phyloP scores from a whole-genome alignment of 2,329 filamentous ascomycete species.

The Dothideomycetes sp. region DNA sequence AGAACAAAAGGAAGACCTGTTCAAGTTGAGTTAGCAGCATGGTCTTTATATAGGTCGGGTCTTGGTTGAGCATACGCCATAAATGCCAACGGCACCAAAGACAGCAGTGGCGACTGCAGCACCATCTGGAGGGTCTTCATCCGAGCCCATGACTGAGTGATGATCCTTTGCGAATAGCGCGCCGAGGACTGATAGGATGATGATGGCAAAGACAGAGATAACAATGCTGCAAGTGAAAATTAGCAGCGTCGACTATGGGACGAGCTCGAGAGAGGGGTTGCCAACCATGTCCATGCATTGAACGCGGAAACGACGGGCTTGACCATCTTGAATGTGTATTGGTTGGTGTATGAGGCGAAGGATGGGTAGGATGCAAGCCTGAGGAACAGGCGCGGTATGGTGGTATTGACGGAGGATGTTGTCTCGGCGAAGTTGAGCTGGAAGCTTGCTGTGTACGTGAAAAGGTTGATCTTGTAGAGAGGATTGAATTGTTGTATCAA shows the following conservation, averaged over 20 bases:
- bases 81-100: slow-evolving; percentile 80
- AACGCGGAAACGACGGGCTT: slow-evolving; percentile 87
- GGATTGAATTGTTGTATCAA: too few relatives aligned
- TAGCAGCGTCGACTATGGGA: too few relatives aligned
- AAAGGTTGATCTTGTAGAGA: too few relatives aligned
- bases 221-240: slow-evolving; percentile 49
- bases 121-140: slow-evolving; percentile 52
- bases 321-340: slow-evolving; percentile 49
- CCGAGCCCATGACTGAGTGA: slow-evolving; percentile 71
- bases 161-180: slow-evolving; percentile 67
- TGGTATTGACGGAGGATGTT: too few relatives aligned
- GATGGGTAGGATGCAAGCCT: too few relatives aligned
- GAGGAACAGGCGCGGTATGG: too few relatives aligned
- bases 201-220: slow-evolving; percentile 52
- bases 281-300: slow-evolving; percentile 92
- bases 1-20: slow-evolving; percentile 87
- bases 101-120: slow-evolving; percentile 72
- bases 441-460: too few relatives aligned
- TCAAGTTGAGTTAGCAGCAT: too few relatives aligned
- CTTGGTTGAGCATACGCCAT: slow-evolving; percentile 54
- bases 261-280: slow-evolving; percentile 12
- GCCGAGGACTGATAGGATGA: slow-evolving; percentile 55
- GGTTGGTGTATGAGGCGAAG: not conserved
- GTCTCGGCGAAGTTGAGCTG: too few relatives aligned
- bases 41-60: not conserved